Conservation (phyloP, 805 yeast species). For the Saccharomycopsis oosterbeekiorum region DNA sequence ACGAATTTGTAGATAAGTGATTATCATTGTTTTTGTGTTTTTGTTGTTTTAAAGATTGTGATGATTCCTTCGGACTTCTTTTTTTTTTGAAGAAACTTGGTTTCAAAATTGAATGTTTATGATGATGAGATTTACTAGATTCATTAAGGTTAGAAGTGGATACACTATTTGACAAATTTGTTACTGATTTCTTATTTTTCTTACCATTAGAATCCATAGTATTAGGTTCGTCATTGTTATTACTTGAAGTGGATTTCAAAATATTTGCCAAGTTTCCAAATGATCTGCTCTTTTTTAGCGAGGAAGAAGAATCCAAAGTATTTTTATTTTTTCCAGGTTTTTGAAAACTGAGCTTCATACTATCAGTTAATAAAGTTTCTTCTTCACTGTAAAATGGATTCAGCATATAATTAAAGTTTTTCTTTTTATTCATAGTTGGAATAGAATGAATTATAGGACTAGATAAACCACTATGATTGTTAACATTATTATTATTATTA, state of each 20-base stretch:
- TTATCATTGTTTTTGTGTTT: neutral
- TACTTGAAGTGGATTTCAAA: constrained; percentile 33
- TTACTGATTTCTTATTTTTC: constrained; percentile 81
- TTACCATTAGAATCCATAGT: constrained; percentile 73
- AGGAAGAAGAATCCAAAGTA: neutral
- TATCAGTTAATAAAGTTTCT: neutral
- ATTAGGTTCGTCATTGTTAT: constrained; percentile 50
- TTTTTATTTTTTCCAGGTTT: neutral
- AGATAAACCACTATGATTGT: neutral
- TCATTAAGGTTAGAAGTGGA: neutral
- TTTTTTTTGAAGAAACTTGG: neutral
- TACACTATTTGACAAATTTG: constrained; percentile 32
- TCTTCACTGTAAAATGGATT: neutral
- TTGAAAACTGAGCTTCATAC: neutral
- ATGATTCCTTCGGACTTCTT: neutral
- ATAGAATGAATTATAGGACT: neutral
- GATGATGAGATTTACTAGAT: neutral
- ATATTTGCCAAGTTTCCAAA: constrained; percentile 10
- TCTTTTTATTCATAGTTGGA: neutral
- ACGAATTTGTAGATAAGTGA: neutral
- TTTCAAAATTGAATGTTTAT: neutral
- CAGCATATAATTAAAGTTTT: neutral
- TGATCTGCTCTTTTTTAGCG: constrained; percentile 3
- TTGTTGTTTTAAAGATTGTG: neutral
- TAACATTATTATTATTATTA: neutral